Base-by-base conservation (phyloP, 1,284 basidiomycete species). In the Melampsora medusae region DNA sequence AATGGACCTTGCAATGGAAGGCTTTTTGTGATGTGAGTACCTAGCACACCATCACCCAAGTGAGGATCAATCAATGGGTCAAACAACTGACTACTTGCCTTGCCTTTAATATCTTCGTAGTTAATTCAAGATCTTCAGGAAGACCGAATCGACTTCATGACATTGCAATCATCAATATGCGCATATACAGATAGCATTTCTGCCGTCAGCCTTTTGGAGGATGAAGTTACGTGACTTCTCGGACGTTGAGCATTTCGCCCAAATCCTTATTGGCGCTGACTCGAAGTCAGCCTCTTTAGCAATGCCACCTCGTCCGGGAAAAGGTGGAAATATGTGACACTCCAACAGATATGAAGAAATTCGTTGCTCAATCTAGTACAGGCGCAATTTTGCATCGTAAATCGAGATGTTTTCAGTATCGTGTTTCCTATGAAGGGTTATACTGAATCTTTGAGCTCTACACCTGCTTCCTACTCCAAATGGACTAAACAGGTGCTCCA, bases 111-210 rank as follows among this genome's bases (percentile, higher is more conserved):
- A 31, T 7, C 28, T 48, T 53, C 56, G 49, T 79, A 87, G 85
- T 89, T 89, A 74, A 94, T 92, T 79, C 97, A 99, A 84, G 96
- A 99, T 84, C 83, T 97, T 64, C 97, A 99, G 82, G 95, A 98
- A 81, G 91, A 96, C 78, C 87, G 96, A 17, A 85, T 97, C 82
- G 92, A 94, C 78, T 92, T 97, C 81, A 90, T n/a, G n/a, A n/a
- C n/a, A n/a, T n/a, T 92, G 85, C 97, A 97, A 85, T 92, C 94
- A 82, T 92, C 93, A 79, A 87, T 97, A 82, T 99, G 96, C 96
- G 89, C 90, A 38, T 97, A 93, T 82, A 94, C 96, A 2, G 99
- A 99, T 83, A 90, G 91, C 0, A 90, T 98, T 28, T 97, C 94
- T 3, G 92, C 92, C 7, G 92, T 97, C 33, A 98, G 96, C 81